phyloP scores from a whole-genome alignment of 345 rosid genomes.

The Lepidium aucheri region DNA sequence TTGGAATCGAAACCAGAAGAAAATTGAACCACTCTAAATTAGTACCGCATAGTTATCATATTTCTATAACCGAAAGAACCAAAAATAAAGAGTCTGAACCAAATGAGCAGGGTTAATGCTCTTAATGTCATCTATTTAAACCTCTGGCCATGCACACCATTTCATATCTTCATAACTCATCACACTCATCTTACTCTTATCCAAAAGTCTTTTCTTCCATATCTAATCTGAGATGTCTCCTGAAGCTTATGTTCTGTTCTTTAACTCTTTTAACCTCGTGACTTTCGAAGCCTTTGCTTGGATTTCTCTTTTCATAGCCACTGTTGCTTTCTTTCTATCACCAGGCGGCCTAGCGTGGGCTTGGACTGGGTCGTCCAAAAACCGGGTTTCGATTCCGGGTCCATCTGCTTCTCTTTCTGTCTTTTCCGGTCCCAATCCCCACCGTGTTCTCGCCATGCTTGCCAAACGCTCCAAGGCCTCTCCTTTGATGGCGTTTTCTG shows the following conservation, averaged over 20 bases:
- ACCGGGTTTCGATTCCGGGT: constrained; percentile 40
- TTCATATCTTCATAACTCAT: constrained; percentile 8
- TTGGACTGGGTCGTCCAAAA: constrained; percentile 16
- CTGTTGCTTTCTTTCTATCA: constrained; percentile 33
- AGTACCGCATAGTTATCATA: too few relatives aligned
- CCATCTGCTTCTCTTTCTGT: constrained; percentile 41
- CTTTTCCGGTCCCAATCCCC: constrained; percentile 44
- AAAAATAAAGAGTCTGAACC: too few relatives aligned
- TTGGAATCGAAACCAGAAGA: too few relatives aligned
- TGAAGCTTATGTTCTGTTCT: constrained; percentile 19
- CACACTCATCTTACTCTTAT: background rate
- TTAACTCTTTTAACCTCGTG: constrained; percentile 3
- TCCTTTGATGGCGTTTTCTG: constrained; percentile 69
- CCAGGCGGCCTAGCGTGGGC: constrained; percentile 78
- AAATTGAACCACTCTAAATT: too few relatives aligned
- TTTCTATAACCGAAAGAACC: too few relatives aligned
- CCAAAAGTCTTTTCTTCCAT: background rate
- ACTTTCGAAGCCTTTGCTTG: constrained; percentile 30
- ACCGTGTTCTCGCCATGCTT: constrained; percentile 44
- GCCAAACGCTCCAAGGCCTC: constrained; percentile 32
- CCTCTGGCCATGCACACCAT: constrained; percentile 13
- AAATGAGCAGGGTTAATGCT: too few relatives aligned
- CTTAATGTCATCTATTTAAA: constrained; percentile 22
- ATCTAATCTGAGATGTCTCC: constrained; percentile 28
- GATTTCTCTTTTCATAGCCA: constrained; percentile 24